Evolutionary conservation across 176 grass and related monocot genomes (phyloP).

Genomic region (Eremochloa ophiuroides): DNA sequence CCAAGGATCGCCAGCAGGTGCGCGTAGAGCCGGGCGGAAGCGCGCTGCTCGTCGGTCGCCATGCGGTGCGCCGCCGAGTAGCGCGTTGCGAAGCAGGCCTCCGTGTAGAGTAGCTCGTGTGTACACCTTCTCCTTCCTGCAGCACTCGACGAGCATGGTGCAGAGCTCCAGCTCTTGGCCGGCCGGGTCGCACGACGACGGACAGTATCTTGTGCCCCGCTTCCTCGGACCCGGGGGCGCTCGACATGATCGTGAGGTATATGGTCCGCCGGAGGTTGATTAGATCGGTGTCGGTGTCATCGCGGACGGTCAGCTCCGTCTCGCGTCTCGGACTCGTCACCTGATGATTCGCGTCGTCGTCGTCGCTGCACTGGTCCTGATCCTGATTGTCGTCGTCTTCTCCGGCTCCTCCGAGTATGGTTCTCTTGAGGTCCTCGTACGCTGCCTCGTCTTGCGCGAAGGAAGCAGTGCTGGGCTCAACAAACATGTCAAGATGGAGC

Average conservation of each 20-base stretch:
- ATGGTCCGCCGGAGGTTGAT: conserved; percentile 36
- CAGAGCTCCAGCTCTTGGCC: conserved; percentile 63
- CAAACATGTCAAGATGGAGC: conserved; percentile 44
- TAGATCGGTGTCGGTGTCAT: conserved; percentile 39
- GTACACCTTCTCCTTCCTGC: conserved; percentile 55
- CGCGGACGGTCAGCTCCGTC: conserved; percentile 16
- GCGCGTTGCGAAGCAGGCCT: neutral
- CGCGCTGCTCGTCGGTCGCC: neutral
- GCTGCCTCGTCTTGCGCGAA: neutral
- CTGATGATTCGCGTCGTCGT: neutral
- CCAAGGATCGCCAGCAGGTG: neutral
- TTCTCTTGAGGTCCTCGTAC: neutral
- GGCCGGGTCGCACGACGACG: conserved; percentile 27
- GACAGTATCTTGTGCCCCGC: conserved; percentile 47
- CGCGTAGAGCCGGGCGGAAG: neutral
- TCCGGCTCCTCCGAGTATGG: neutral
- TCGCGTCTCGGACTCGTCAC: conserved; percentile 15
- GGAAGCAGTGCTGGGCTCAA: conserved; percentile 24
- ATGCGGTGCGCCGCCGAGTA: neutral
- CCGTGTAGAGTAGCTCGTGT: conserved; percentile 32
- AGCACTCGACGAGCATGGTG: conserved; percentile 61
- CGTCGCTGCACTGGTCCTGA: neutral
- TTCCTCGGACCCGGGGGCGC: conserved; percentile 34
- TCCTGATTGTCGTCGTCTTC: too few relatives aligned
- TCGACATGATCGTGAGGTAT: conserved; percentile 58